Evolutionary conservation across 768 basidiomycete genomes (phyloP).

Genomic region (Lactifluus hygrophoroides): DNA sequence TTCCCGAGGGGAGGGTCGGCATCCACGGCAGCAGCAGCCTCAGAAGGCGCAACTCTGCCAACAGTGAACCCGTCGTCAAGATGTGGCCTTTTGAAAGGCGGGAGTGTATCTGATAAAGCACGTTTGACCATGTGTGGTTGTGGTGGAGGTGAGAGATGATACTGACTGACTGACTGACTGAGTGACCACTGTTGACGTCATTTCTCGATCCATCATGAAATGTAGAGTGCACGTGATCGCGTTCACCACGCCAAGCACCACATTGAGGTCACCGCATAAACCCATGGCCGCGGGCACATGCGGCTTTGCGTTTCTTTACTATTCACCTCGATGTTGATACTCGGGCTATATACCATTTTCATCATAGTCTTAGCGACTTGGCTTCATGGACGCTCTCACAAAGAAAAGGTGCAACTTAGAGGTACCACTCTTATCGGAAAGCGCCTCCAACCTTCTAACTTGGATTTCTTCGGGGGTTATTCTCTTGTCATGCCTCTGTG

Average conservation of each 20-base stretch:
- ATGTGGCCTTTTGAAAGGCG: conserved; percentile 33
- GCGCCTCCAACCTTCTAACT: conserved; percentile 9
- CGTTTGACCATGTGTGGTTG: conserved; percentile 11
- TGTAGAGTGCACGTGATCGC: background rate
- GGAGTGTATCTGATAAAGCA: background rate
- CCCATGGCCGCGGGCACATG: too few species aligned
- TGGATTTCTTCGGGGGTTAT: conserved; percentile 29
- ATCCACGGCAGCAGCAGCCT: conserved; percentile 56
- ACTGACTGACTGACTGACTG: too few species aligned
- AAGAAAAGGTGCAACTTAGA: conserved; percentile 18
- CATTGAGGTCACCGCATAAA: too few species aligned
- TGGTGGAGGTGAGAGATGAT: background rate
- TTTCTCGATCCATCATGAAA: too few species aligned
- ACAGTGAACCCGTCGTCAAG: conserved; percentile 34
- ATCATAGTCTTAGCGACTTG: background rate
- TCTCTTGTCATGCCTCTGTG: background rate
- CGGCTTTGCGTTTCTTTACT: too few species aligned
- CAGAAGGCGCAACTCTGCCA: conserved; percentile 56
- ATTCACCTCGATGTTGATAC: background rate
- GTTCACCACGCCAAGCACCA: too few species aligned
- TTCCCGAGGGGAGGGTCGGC: conserved; percentile 54
- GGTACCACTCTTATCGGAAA: conserved; percentile 23
- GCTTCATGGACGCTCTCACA: background rate
- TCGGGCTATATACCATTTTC: background rate
- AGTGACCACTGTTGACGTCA: too few species aligned